Evolutionary conservation across 164 flowering plant species (phyloP).

Genomic region (Kalanchoe fedtschenkoi): DNA sequence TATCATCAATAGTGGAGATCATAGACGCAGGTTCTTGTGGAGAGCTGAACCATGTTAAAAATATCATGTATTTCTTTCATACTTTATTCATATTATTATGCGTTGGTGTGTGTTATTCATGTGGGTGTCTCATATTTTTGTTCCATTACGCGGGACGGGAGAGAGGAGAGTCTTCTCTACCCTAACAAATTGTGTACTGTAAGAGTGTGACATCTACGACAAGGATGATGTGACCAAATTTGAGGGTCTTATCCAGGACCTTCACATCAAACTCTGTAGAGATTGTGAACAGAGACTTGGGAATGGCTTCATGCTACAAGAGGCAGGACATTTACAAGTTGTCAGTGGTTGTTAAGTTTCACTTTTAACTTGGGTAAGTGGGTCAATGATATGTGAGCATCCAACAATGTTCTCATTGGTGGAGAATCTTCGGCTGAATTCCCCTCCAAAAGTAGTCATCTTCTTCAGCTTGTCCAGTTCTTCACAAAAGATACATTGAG

Average conservation of each 20-base stretch:
- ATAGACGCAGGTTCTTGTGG: no score
- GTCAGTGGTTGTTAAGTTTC: conserved; percentile 83
- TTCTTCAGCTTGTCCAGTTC: conserved; percentile 47
- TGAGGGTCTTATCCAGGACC: conserved; percentile 69
- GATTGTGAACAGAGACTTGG: conserved; percentile 57
- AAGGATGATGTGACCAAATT: no score
- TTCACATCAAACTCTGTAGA: conserved; percentile 84
- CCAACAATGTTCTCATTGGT: conserved; percentile 92
- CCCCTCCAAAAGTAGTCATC: conserved; percentile 63
- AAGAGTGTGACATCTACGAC: no score
- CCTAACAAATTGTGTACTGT: no score
- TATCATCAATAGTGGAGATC: no score
- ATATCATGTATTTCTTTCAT: no score
- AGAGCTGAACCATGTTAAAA: no score
- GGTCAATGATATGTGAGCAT: conserved; percentile 57
- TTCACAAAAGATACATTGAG: conserved; percentile 65
- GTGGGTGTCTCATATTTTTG: no score
- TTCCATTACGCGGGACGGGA: no score
- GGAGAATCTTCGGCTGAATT: conserved; percentile 68
- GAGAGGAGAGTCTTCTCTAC: no score
- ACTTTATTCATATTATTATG: no score
- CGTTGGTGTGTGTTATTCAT: no score
- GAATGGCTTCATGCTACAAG: conserved; percentile 75
- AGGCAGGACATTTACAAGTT: conserved; percentile 63
- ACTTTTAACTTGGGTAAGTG: conserved; percentile 58